A percentile compares a stretch with the other conserved stretches of the same genome.
Conservation (phyloP, 2,329 filamentous ascomycete genomes). For the Thelonectria olida region DNA sequence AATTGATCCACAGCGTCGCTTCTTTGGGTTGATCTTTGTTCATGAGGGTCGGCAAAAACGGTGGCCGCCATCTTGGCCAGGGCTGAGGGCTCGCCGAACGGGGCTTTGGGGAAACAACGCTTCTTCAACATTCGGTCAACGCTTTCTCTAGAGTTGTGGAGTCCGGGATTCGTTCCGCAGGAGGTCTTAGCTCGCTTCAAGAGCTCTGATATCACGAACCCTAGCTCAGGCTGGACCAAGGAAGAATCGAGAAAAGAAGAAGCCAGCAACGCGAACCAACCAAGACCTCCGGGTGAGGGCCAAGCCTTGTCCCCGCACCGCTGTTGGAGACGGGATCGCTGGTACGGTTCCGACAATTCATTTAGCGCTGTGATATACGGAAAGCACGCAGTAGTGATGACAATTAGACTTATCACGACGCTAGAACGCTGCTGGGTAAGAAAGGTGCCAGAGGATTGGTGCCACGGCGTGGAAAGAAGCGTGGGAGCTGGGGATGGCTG, state of each 20-base stretch:
- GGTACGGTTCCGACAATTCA: conserved; percentile 39
- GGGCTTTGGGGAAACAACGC: conserved; percentile 5
- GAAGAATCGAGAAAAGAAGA: conserved; percentile 33
- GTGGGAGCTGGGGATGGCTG: conserved; percentile 7
- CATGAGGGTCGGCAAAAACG: conserved; percentile 1
- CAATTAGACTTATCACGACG: conserved; percentile 31
- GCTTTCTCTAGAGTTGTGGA: conserved; percentile 17
- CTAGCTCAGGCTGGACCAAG: conserved; percentile 14
- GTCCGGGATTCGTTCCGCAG: conserved; percentile 22
- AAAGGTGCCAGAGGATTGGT: conserved; percentile 20
- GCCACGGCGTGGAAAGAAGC: conserved; percentile 14
- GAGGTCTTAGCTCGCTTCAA: not conserved
- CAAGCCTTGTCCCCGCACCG: conserved; percentile 32
- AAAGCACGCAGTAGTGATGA: conserved; percentile 34
- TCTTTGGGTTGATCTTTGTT: not conserved
- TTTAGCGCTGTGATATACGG: conserved; percentile 41
- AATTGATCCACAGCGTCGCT: conserved; percentile 8
- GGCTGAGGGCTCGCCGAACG: not conserved
- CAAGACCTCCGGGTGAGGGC: not conserved
- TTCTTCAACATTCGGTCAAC: conserved; percentile 2
- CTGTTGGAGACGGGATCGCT: conserved; percentile 33
- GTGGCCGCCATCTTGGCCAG: not conserved
- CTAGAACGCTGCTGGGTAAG: conserved; percentile 32
- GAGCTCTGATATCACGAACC: conserved; percentile 15
- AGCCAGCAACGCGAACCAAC: conserved; percentile 18